Evolutionary conservation across 2,329 filamentous ascomycete genomes (phyloP), one percentile per base, ranked within the genome.

Genomic region (Aspergillus sp.): DNA sequence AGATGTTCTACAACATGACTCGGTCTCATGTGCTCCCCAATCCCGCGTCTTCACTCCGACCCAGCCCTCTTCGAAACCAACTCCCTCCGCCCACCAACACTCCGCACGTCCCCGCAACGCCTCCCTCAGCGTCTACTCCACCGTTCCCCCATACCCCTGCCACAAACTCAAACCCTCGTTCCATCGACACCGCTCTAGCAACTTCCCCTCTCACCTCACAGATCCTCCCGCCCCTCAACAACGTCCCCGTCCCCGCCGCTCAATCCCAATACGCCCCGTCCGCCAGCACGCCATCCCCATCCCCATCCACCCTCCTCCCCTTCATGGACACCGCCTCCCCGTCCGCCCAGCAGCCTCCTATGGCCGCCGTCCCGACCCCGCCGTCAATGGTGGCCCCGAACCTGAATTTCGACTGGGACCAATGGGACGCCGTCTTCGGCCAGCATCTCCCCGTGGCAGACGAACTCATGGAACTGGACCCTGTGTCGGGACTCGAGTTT

Each of bases 401-500:
- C 50, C 55, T 78, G 20, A 75, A 78, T 56, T 81, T 81, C 63
- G 78, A 81, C 65, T 81, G 79, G 79, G 79, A 80, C 55, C 73
- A 79, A 63, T 81, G 79, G 79, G 79, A 81, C 55, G 76, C 78
- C 6, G 78, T 81, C 2, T 81, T 81, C 54, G 78, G 78, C 2
- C 78, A 80, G 56, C 77, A 80, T 59, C 66, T 79, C 12, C 75
- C 76, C 14, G 75, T 79, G 18, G 73, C 77, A 0, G 77, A 78
- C 59, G 77, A 78, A 39, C 59, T 77, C 12, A 78, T 78, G 74
- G 77, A 78, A 57, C 60, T 78, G 14, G 77, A 79, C 54, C 72
- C 75, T 3, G 71, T 76, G 9, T 62, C 70, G 1, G 73, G 73
- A 2, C 63, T 75, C 42, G 74, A 75, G 26, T 71, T 75, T 58